Conservation (phyloP, 352 stramenopile genomes). For the Phytophthora quininea region DNA sequence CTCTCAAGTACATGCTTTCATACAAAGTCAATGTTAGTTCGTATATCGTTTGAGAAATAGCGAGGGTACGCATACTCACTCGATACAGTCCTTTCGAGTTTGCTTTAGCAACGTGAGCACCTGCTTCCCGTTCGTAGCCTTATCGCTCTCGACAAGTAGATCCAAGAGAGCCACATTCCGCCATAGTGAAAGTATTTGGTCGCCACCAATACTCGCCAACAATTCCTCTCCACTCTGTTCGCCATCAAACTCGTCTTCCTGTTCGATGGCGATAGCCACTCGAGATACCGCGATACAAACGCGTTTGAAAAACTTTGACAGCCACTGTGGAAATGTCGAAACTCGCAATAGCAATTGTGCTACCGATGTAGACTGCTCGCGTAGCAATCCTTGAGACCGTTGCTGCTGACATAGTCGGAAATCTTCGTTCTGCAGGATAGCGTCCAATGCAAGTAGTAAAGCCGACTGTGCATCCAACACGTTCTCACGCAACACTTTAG, state of each 20-base stretch:
- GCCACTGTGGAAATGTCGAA: conserved; percentile 29
- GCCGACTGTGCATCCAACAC: conserved; percentile 55
- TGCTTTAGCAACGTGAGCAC: conserved; percentile 35
- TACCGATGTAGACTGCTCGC: conserved; percentile 31
- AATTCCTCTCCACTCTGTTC: conserved; percentile 1
- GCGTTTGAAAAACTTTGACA: conserved; percentile 53
- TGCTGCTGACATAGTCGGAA: conserved; percentile 32
- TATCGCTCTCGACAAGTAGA: conserved; percentile 32
- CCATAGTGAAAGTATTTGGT: conserved; percentile 50
- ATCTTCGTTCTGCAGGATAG: conserved; percentile 36
- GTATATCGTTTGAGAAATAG: not conserved
- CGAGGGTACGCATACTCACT: conserved; percentile 40
- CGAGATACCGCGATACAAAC: conserved; percentile 42
- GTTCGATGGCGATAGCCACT: conserved; percentile 28
- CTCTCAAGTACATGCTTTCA: conserved; percentile 57
- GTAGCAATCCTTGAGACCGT: conserved; percentile 24
- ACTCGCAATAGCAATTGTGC: conserved; percentile 28
- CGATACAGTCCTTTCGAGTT: conserved; percentile 49
- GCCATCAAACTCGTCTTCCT: conserved; percentile 1
- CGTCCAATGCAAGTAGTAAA: conserved; percentile 55
- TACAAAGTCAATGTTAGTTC: conserved; percentile 18
- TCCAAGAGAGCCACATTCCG: conserved; percentile 48
- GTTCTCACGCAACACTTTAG: conserved; percentile 33
- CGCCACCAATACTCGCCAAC: conserved; percentile 9
- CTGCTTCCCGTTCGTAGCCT: conserved; percentile 8